Conservation (phyloP, 495 filamentous ascomycete genomes). For the Aspergillus coremiiformis region DNA sequence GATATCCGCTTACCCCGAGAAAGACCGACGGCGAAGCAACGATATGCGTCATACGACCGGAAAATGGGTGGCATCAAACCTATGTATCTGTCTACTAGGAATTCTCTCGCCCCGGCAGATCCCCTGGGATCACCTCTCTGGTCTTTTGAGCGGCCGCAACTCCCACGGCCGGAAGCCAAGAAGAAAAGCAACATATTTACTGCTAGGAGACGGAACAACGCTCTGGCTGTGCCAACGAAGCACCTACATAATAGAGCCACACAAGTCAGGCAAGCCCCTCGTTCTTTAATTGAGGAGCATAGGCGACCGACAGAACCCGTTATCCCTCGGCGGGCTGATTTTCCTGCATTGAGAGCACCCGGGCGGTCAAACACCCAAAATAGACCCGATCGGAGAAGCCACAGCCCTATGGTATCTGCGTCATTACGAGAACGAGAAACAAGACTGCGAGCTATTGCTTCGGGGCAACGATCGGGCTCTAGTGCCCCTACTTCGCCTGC, state of each 20-base stretch:
- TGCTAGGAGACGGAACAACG: constrained; percentile 28
- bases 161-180: constrained; percentile 15
- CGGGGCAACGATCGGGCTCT: constrained; percentile 14
- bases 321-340: constrained; percentile 2
- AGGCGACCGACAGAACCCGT: constrained; percentile 22
- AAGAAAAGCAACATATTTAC: constrained; percentile 36
- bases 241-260: constrained; percentile 31
- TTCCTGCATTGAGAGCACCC: constrained; percentile 15
- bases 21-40: constrained; percentile 21
- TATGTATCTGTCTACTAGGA: constrained; percentile 6
- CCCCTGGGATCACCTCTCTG: constrained; percentile 10
- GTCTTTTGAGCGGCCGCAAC: constrained; percentile 13
- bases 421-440: constrained; percentile 27
- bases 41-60: constrained; percentile 21
- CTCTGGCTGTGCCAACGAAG: constrained; percentile 34
- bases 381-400: neutral
- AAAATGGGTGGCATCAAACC: constrained; percentile 22
- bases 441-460: constrained; percentile 23
- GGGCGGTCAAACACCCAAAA: constrained; percentile 13
- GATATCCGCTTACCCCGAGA: constrained; percentile 19
- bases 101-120: constrained; percentile 3
- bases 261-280: constrained; percentile 34
- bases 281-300: constrained; percentile 37
- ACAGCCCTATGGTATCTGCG: constrained; percentile 5
- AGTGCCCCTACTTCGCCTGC: neutral